Evolutionary conservation across 2,329 filamentous ascomycete species (phyloP), one percentile per base, ranked within the genome.

Genomic region (Neopestalotiopsis sp.): DNA sequence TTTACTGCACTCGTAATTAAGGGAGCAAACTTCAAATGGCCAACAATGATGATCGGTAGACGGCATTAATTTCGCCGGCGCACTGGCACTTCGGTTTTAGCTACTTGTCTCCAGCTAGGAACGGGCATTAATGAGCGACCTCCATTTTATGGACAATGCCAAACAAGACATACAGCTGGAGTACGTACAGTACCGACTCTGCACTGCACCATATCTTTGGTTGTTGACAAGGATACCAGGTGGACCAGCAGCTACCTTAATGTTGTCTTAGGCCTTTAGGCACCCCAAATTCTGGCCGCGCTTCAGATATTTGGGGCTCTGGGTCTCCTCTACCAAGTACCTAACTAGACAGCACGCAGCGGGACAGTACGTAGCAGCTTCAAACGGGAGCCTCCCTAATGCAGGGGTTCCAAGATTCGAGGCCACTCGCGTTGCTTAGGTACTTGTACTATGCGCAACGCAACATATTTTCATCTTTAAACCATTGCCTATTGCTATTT

Each of bases 1-100:
- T 17, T 13, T 17, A n/a, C 17, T 52, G 60, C 96, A 92, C 32
- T 28, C 57, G 57, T 59, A 59, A 59, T 59, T 10, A 30, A 30
- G 20, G 12, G 13, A 34, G 56, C 56, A 28, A 34, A 30, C 24
- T 24, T 59, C 24, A 24, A 30, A 30, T 14, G 24, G 57, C 30
- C 24, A 14, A 59, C 30, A 59, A 14, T 59, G 57, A 34, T 59
- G 57, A 34, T 59, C 57, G 57, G 57, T 30, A 30, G 24, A 59
- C 24, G 57, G 57, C 57, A 59, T 34, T 59, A 59, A 59, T 59
- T 59, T 59, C 57, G 57, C 57, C 57, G 57, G 45, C 17, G 45
- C 45, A 52, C 45, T n/a, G 34, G 34, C 34, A 52, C 45, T 24
- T 24, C 3, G 45, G 6, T 20, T 38, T 38, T 10, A 38, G 24